These are phyloP conservation scores for Colletotrichum cuscutae DNA, from an alignment of 2,329 filamentous ascomycete species.

Conservation along the genomic window DNA sequence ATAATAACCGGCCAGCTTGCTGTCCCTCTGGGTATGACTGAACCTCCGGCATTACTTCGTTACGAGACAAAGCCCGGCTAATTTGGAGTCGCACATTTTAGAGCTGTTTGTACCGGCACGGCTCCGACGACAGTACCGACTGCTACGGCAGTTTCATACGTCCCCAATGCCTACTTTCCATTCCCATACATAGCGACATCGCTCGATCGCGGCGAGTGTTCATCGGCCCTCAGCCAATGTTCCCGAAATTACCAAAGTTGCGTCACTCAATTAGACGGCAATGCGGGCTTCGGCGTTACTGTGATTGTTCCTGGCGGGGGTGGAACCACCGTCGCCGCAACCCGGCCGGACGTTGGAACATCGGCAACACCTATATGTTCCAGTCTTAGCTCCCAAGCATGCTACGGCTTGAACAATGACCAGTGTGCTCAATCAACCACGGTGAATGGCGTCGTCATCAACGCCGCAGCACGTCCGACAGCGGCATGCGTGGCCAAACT, in stretches of 20 bases:
- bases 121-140: constrained; percentile 54
- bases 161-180: constrained; percentile 67
- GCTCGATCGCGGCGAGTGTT: constrained; percentile 64
- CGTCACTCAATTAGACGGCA: constrained; percentile 57
- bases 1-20: constrained; percentile 60
- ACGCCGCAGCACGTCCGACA: constrained; percentile 28
- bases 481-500: constrained; percentile 29
- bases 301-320: constrained; percentile 64
- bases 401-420: constrained; percentile 53
- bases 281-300: constrained; percentile 61
- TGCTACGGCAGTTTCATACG: constrained; percentile 58
- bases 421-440: constrained; percentile 47
- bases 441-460: constrained; percentile 36
- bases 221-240: constrained; percentile 62
- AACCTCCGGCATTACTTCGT: no score
- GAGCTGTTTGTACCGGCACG: constrained; percentile 66
- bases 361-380: constrained; percentile 65
- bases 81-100: constrained; percentile 38
- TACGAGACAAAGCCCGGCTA: not conserved
- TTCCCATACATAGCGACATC: constrained; percentile 68
- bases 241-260: constrained; percentile 65
- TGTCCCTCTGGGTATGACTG: constrained; percentile 60
- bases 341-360: constrained; percentile 50
- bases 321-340: constrained; percentile 61
- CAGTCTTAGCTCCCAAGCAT: constrained; percentile 64